Evolutionary conservation across 768 basidiomycete genomes (phyloP), one percentile per base, ranked within the genome.

Genomic region (Termitomyces bulborhizus): DNA sequence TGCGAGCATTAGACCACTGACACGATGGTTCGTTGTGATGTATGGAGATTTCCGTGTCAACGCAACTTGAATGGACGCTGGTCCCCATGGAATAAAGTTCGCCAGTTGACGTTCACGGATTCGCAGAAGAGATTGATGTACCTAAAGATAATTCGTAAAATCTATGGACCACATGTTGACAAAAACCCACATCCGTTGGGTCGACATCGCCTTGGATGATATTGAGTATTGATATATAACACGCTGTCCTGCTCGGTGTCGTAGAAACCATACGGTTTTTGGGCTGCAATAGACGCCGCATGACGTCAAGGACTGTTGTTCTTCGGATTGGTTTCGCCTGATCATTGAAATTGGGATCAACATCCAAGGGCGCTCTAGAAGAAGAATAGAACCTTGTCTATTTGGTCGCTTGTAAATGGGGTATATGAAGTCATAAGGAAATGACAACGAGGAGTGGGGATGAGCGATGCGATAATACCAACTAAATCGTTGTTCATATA

Each of bases 401-500:
- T 91, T 65, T 93, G 88, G 69, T 98, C 96, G 60, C 91, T 91
- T 4, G 95, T 96, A 69, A 99, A 99, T 0, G 97, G 97, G 6
- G 97, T 99, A 65, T 98, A 99, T 13, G 93, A 93, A 9, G 97
- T 98, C 91, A 95, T 96, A 49, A 99, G 80, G 79, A 98, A 98
- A 70, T 99, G 96, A 67, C 95, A 98, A 48, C 95, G 81, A 27
- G 96, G 96, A 3, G 96, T 98, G 2, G 96, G 96, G 60, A 99
- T 98, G 51, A 99, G 81, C 15, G 92, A 93, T 6, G 96, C 94
- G 54, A 98, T 88, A 59, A 99, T 95, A 27, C 95, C 93, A 60
- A 98, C 95, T 37, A 98, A 83, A 66, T 99, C 96, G 63, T 98
- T 99, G 77, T 98, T 98, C 95, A 98, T 98, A 71, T 98, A 98